These are phyloP conservation scores for Scedosporium aurantiacum DNA, from an alignment of 2,329 filamentous ascomycete genomes.

Conservation along the genomic window DNA sequence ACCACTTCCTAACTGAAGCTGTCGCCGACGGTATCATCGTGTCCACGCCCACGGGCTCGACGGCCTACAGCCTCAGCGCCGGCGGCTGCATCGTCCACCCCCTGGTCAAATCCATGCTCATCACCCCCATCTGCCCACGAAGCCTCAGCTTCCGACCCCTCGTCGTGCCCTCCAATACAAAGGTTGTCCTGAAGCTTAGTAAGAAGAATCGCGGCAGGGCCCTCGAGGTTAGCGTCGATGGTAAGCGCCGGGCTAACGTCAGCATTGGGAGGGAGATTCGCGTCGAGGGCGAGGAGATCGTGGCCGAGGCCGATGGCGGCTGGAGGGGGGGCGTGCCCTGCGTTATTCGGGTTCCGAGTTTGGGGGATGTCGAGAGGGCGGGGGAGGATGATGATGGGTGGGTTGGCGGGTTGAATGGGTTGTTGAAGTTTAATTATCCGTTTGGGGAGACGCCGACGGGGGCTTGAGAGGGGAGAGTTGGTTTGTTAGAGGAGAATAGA, in stretches of 20 bases:
- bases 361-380: constrained; percentile 20
- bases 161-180: constrained; percentile 76
- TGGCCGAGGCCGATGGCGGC: constrained; percentile 28
- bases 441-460: constrained; percentile 48
- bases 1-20: constrained; percentile 81
- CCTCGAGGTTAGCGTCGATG: constrained; percentile 71
- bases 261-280: constrained; percentile 72
- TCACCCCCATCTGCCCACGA: constrained; percentile 90
- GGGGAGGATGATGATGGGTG: constrained; percentile 75
- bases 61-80: constrained; percentile 86
- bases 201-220: constrained; percentile 67
- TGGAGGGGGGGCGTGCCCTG: constrained; percentile 81
- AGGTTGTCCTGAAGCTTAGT: constrained; percentile 71
- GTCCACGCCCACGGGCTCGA: constrained; percentile 87
- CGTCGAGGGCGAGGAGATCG: constrained; percentile 77
- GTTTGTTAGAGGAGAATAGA: background rate
- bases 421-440: constrained; percentile 95
- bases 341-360: constrained; percentile 57
- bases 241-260: constrained; percentile 56
- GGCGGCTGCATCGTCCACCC: constrained; percentile 93
- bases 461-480: background rate
- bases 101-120: constrained; percentile 72
- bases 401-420: constrained; percentile 86
- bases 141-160: constrained; percentile 86
- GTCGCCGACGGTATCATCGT: constrained; percentile 93